Percentiles rank a stretch among this genome's conserved stretches.
phyloP scores from a whole-genome alignment of 2,329 filamentous ascomycete species.

The Phialemoniopsis sp. region DNA sequence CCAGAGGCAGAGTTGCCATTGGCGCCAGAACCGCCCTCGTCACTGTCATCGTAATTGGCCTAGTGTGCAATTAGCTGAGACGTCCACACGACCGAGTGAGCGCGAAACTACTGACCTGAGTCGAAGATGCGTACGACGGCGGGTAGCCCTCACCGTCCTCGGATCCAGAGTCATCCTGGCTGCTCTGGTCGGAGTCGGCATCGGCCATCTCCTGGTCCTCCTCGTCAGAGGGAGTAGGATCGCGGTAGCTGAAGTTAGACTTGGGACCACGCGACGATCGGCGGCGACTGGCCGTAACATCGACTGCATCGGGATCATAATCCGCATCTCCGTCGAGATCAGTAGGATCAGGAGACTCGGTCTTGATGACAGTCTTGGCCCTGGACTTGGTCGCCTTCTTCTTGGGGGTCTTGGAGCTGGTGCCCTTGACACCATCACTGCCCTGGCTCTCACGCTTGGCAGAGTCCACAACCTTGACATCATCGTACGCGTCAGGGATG shows the following conservation, averaged over 20 bases:
- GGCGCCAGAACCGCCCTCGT: too few species aligned
- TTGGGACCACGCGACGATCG: conserved; percentile 2
- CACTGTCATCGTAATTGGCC: too few species aligned
- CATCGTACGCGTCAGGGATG: conserved; percentile 17
- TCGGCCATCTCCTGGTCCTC: conserved; percentile 2
- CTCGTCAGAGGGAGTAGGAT: neutral
- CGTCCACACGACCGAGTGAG: too few species aligned
- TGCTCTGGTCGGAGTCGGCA: conserved; percentile 4
- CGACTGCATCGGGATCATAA: conserved; percentile 4
- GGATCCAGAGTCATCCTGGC: too few species aligned
- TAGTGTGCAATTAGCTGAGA: too few species aligned
- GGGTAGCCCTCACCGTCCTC: too few species aligned
- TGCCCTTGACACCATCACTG: neutral
- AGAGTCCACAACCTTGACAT: neutral
- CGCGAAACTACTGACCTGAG: too few species aligned
- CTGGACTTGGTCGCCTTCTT: neutral
- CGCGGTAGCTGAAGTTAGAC: neutral
- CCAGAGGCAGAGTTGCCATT: too few species aligned
- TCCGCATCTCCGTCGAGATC: conserved; percentile 9
- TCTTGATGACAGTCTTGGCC: conserved; percentile 1
- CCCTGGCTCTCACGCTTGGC: neutral
- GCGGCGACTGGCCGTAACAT: neutral
- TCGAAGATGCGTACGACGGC: too few species aligned
- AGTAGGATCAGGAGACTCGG: conserved; percentile 6
- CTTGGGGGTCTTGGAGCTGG: neutral